Conservation (phyloP, 768 basidiomycete species). For the Agaricus bisporus region DNA sequence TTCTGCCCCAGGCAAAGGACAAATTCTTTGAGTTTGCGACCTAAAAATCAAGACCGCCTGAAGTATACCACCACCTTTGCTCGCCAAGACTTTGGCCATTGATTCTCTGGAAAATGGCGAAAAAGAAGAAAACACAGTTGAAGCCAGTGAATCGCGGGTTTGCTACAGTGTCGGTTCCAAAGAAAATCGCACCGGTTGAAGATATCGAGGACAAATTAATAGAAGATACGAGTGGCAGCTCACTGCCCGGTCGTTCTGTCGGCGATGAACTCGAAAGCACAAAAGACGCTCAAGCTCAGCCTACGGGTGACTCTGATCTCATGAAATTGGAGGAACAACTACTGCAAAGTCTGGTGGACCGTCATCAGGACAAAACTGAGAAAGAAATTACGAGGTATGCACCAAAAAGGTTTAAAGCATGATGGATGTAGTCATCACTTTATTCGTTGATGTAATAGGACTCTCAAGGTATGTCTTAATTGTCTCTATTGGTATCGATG, state of each 20-base stretch:
- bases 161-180: slow-evolving; percentile 77
- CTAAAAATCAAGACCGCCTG: not conserved
- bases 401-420: not conserved
- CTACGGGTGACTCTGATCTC: slow-evolving; percentile 9
- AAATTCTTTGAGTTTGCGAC: not conserved
- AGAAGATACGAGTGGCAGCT: slow-evolving; percentile 10
- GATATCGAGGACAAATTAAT: slow-evolving; percentile 13
- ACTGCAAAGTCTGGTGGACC: slow-evolving; percentile 73
- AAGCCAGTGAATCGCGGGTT: slow-evolving; percentile 74
- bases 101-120: slow-evolving; percentile 45
- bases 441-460: slow-evolving; percentile 15
- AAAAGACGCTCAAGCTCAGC: not conserved
- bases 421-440: not conserved
- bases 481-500: not conserved
- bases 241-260: slow-evolving; percentile 18
- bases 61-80: not conserved
- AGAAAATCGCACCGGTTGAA: slow-evolving; percentile 46
- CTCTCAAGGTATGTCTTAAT: slow-evolving; percentile 26
- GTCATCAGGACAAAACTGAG: slow-evolving; percentile 81
- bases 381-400: slow-evolving; percentile 71
- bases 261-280: not conserved
- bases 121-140: slow-evolving; percentile 81
- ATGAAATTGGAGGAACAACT: slow-evolving; percentile 45
- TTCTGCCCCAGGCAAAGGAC: not conserved
- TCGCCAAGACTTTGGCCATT: not conserved